Percentiles rank a stretch among this genome's conserved stretches.
Evolutionary conservation across 495 filamentous ascomycete species (phyloP).

Genomic region (Xylaria palmicola): DNA sequence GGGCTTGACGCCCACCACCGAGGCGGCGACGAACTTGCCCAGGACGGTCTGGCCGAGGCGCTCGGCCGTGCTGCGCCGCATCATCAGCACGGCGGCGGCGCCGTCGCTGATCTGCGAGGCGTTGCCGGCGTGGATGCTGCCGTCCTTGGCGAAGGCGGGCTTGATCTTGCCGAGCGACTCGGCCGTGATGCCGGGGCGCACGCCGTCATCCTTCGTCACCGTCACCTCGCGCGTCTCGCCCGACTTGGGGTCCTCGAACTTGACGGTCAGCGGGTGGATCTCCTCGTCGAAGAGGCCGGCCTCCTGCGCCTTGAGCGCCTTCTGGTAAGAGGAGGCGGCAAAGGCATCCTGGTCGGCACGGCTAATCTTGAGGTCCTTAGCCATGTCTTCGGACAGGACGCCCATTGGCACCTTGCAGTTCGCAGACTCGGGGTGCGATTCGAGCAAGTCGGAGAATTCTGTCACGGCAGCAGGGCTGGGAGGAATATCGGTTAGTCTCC

Average conservation of each 20-base stretch:
- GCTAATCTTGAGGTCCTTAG: conserved; percentile 71
- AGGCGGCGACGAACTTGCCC: conserved; percentile 80
- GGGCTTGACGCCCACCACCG: conserved; percentile 85
- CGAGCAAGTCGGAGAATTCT: conserved; percentile 92
- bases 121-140: conserved; percentile 93
- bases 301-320: conserved; percentile 82
- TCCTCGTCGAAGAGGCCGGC: conserved; percentile 90
- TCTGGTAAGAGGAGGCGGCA: conserved; percentile 85
- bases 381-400: conserved; percentile 91
- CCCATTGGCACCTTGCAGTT: conserved; percentile 99
- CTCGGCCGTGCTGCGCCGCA: conserved; percentile 92
- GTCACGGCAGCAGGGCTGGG: conserved; percentile 76
- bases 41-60: conserved; percentile 82
- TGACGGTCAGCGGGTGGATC: conserved; percentile 82
- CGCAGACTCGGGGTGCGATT: conserved; percentile 75
- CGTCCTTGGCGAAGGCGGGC: conserved; percentile 87
- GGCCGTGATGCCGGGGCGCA: conserved; percentile 79
- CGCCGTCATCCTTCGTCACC: conserved; percentile 84
- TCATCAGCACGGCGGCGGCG: conserved; percentile 90
- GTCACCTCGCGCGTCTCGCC: conserved; percentile 81
- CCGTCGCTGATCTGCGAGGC: conserved; percentile 94
- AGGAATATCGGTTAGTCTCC: conserved; percentile 20
- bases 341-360: conserved; percentile 82
- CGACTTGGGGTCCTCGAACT: conserved; percentile 84
- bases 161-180: conserved; percentile 87